A percentile compares a stretch with the other conserved stretches of the same genome.
These are phyloP conservation scores for Colletotrichum karsti DNA, from an alignment of 2,329 filamentous ascomycete species.

Conservation along the genomic window DNA sequence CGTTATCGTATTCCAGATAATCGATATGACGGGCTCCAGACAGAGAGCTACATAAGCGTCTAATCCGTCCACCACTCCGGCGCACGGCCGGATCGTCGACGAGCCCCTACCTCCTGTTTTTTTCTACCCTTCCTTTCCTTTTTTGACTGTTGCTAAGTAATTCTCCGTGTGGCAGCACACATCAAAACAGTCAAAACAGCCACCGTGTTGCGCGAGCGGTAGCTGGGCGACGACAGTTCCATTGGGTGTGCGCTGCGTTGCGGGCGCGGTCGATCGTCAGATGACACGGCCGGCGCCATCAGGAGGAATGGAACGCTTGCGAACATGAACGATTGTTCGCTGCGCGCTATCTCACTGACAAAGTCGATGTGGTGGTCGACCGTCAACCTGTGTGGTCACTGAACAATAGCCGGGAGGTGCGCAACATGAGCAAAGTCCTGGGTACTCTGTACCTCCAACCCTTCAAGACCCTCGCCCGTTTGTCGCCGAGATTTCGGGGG, in stretches of 20 bases:
- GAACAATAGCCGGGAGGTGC: neutral
- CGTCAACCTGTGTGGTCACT: too few relatives aligned
- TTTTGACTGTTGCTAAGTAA: neutral
- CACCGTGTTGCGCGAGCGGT: slow-evolving; percentile 5
- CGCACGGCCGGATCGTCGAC: slow-evolving; percentile 23
- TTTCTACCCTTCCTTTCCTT: neutral
- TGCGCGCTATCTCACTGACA: neutral
- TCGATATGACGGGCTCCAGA: slow-evolving; percentile 14
- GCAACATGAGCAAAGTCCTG: neutral
- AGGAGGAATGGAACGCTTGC: slow-evolving; percentile 24
- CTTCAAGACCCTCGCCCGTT: slow-evolving; percentile 19
- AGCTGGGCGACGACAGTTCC: slow-evolving; percentile 16
- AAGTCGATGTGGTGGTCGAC: too few relatives aligned
- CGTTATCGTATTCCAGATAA: slow-evolving; percentile 18
- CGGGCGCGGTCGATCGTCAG: slow-evolving; percentile 20
- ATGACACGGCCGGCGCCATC: slow-evolving; percentile 21
- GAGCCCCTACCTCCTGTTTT: neutral
- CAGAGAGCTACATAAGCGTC: slow-evolving; percentile 12
- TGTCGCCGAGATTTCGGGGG: slow-evolving; percentile 27
- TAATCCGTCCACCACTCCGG: slow-evolving; percentile 22
- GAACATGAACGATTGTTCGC: slow-evolving; percentile 23
- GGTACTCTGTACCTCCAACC: too few relatives aligned
- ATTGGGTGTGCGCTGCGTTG: neutral
- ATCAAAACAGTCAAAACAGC: slow-evolving; percentile 19
- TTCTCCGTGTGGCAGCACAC: slow-evolving; percentile 11